Evolutionary conservation across 495 filamentous ascomycete species (phyloP).

Genomic region (Talaromyces adpressus): DNA sequence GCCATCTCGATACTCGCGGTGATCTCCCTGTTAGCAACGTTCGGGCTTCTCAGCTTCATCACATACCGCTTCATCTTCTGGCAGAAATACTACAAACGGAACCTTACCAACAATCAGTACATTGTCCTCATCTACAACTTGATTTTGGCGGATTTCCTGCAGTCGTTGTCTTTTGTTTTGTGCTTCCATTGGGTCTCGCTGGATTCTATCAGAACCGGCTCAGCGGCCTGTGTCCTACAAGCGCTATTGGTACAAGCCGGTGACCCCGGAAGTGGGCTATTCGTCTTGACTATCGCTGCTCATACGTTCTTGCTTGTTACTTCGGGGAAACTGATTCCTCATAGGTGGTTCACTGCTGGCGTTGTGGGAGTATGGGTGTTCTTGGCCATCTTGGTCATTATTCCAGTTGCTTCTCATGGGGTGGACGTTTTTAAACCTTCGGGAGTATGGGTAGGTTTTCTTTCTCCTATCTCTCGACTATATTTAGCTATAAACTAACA

Average conservation of each 20-base stretch:
- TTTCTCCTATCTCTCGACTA: neutral
- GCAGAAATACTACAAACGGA: conserved; percentile 38
- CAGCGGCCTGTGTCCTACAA: conserved; percentile 57
- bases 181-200: conserved; percentile 50
- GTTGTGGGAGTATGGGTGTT: conserved; percentile 54
- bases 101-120: conserved; percentile 56
- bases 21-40: conserved; percentile 48
- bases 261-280: conserved; percentile 61
- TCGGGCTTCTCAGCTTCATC: conserved; percentile 45
- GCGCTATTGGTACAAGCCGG: conserved; percentile 65
- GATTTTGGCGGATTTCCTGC: conserved; percentile 64
- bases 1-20: conserved; percentile 50
- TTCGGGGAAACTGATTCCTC: conserved; percentile 47
- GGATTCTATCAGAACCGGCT: conserved; percentile 47
- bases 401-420: conserved; percentile 47
- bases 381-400: conserved; percentile 47
- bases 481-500: conserved; percentile 6
- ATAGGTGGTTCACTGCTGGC: conserved; percentile 41
- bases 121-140: conserved; percentile 69
- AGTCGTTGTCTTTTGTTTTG: conserved; percentile 59
- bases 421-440: conserved; percentile 55
- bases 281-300: conserved; percentile 58
- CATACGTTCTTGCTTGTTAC: conserved; percentile 65
- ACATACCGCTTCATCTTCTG: conserved; percentile 51
- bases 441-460: conserved; percentile 52